Percentiles rank a stretch among this genome's conserved stretches.
Conservation (phyloP, 78 protist genomes). For the Thecamonas trahens region DNA sequence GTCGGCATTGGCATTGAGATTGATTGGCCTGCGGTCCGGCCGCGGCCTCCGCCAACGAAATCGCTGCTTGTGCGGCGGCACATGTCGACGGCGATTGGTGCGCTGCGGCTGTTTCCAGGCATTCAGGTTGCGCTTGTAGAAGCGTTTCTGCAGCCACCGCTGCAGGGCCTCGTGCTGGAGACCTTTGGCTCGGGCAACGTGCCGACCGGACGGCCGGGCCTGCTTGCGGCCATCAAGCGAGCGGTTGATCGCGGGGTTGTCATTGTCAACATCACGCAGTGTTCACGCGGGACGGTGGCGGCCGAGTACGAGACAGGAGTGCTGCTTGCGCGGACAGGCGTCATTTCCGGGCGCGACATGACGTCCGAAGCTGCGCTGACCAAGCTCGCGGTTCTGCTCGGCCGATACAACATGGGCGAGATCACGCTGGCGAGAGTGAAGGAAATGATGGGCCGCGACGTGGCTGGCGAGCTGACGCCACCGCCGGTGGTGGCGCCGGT, state of each 20-base stretch:
- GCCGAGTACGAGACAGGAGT: neutral
- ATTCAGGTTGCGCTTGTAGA: constrained; percentile 24
- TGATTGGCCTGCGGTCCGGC: neutral
- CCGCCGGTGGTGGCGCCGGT: no score
- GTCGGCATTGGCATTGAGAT: constrained; percentile 30
- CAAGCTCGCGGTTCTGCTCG: constrained; percentile 65
- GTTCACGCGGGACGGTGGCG: constrained; percentile 41
- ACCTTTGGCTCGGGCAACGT: constrained; percentile 64
- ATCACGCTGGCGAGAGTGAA: neutral
- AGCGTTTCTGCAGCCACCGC: constrained; percentile 11
- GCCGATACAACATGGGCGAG: neutral
- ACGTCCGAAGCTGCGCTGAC: constrained; percentile 80
- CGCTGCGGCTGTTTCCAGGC: constrained; percentile 9
- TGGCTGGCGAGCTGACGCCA: neutral
- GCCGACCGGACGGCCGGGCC: constrained; percentile 37
- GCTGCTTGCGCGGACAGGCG: constrained; percentile 4
- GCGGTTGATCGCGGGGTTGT: constrained; percentile 38
- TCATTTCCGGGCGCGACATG: constrained; percentile 75
- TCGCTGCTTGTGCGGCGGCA: no score
- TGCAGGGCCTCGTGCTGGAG: constrained; percentile 42
- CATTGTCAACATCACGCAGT: constrained; percentile 46
- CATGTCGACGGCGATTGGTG: neutral
- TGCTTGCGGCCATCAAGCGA: constrained; percentile 8
- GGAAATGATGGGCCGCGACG: neutral
- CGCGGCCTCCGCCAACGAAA: no score